Conservation (phyloP, 73 alveolate species). For the Breviolum minutum region DNA sequence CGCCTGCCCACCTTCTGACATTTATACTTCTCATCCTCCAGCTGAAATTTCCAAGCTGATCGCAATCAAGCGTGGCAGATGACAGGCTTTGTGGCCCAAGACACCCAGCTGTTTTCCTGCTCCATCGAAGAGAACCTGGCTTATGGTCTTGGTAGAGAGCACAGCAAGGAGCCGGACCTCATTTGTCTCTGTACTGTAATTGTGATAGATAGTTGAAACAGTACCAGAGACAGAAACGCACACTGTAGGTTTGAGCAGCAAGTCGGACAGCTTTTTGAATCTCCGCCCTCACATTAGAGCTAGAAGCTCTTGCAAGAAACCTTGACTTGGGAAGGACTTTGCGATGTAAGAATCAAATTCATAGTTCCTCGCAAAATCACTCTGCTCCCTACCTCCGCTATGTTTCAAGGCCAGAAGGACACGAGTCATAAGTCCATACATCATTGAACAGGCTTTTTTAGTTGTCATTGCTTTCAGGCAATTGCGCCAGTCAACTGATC, state of each 20-base stretch:
- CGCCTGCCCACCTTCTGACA: too few species aligned
- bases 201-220: not conserved
- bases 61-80: not conserved
- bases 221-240: not conserved
- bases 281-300: too few species aligned
- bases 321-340: not conserved
- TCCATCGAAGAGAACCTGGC: constrained; percentile 97
- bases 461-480: too few species aligned
- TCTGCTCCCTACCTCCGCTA: too few species aligned
- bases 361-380: too few species aligned
- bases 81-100: constrained; percentile 97
- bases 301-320: not conserved
- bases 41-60: too few species aligned
- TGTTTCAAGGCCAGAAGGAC: too few species aligned
- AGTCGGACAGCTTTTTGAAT: not conserved
- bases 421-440: too few species aligned
- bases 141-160: constrained; percentile 96
- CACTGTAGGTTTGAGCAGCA: not conserved
- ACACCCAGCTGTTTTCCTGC: constrained; percentile 97
- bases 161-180: constrained; percentile 12
- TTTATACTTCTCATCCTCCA: too few species aligned
- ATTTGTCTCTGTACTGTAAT: not conserved
- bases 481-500: too few species aligned
- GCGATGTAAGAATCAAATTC: too few species aligned
- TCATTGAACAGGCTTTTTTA: too few species aligned